A percentile compares a stretch with the other conserved stretches of the same genome.
Conservation (phyloP, 2,329 filamentous ascomycete genomes). For the Phaeophleospora eucalypticola region DNA sequence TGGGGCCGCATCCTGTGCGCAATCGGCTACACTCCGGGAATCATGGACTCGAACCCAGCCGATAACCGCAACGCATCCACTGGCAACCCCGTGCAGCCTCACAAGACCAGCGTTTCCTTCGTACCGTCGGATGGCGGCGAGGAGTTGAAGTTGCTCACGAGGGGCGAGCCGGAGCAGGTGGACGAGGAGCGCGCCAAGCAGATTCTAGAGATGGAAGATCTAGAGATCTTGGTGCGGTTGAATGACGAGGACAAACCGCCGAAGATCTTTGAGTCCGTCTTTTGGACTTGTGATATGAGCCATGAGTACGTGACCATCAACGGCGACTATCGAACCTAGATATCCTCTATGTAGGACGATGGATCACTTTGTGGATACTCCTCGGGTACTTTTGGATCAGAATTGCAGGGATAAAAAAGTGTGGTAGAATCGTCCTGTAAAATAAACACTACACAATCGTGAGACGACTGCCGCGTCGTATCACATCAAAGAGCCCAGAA, state of each 20-base stretch:
- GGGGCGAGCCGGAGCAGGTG: constrained; percentile 74
- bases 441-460: too few species aligned
- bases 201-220: constrained; percentile 71
- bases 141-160: constrained; percentile 71
- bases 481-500: too few species aligned
- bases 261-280: constrained; percentile 54
- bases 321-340: constrained; percentile 60
- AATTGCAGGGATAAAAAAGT: too few species aligned
- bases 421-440: too few species aligned
- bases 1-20: constrained; percentile 97
- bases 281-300: constrained; percentile 85
- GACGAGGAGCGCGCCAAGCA: constrained; percentile 72
- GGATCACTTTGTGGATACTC: not conserved
- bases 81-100: constrained; percentile 63
- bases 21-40: constrained; percentile 72
- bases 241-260: constrained; percentile 47
- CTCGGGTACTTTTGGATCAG: too few species aligned
- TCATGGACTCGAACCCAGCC: constrained; percentile 35
- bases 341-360: not conserved
- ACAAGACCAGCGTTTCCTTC: constrained; percentile 73
- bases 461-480: too few species aligned
- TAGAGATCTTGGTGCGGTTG: constrained; percentile 72
- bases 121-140: constrained; percentile 70
- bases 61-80: too few species aligned
- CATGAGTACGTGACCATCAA: constrained; percentile 75